A percentile compares a stretch with the other conserved stretches of the same genome.
Conservation (phyloP, 2,329 filamentous ascomycete species). For the Alternaria ventricosa region DNA sequence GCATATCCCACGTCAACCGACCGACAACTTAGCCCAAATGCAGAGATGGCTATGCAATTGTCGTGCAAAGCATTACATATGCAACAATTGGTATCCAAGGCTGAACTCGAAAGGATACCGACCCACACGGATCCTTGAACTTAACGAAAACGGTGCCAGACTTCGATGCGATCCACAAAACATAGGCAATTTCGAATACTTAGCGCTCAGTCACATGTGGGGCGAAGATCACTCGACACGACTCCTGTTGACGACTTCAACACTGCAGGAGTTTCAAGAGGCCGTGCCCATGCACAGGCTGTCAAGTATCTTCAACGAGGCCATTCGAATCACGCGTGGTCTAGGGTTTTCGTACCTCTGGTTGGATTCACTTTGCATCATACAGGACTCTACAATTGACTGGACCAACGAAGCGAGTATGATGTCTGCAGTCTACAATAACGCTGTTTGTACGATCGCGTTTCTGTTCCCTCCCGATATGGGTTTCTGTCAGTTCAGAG, state of each 20-base stretch:
- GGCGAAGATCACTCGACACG: neutral
- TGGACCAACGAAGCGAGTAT: slow-evolving; percentile 13
- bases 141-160: neutral
- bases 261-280: neutral
- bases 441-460: slow-evolving; percentile 15
- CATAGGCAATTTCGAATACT: slow-evolving; percentile 3
- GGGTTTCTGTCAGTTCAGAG: neutral
- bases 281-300: slow-evolving; percentile 2
- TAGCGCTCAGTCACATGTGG: slow-evolving; percentile 21
- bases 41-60: neutral
- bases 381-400: slow-evolving; percentile 17
- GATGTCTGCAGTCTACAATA: slow-evolving; percentile 21
- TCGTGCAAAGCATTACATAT: neutral
- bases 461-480: neutral
- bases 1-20: neutral
- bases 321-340: slow-evolving; percentile 13
- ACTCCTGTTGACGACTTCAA: neutral
- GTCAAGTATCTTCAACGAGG: slow-evolving; percentile 19
- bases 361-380: slow-evolving; percentile 32
- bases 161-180: slow-evolving; percentile 3
- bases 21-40: neutral
- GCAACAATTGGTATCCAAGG: neutral
- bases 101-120: neutral
- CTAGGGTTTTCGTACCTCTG: slow-evolving; percentile 25
- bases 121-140: slow-evolving; percentile 11